Conservation (phyloP, 2,329 filamentous ascomycete species). For the Boeremia exigua region DNA sequence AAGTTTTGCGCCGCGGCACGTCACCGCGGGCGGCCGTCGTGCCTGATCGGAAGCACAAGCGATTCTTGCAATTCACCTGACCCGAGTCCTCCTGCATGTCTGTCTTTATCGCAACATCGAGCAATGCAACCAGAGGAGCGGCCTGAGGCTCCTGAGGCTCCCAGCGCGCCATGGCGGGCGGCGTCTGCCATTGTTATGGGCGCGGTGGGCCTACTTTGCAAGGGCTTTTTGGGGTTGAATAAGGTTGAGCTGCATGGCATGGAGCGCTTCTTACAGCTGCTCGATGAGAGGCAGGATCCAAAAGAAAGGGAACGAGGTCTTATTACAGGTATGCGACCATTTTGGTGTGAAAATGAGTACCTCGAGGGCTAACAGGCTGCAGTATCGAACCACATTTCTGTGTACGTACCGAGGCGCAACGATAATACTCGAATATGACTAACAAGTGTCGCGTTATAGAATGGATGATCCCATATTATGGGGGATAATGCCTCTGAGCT, state of each 20-base stretch:
- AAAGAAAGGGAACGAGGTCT: conserved; percentile 74
- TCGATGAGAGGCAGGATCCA: conserved; percentile 75
- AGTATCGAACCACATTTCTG: conserved; percentile 89
- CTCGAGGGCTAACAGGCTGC: conserved; percentile 24
- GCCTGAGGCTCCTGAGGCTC: conserved; percentile 51
- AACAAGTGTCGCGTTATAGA: conserved; percentile 55
- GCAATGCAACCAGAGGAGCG: conserved; percentile 53
- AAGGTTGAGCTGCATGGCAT: conserved; percentile 78
- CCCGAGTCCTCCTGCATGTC: conserved; percentile 19
- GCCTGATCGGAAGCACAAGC: conserved; percentile 10
- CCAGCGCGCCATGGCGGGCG: conserved; percentile 72
- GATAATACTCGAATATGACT: conserved; percentile 19
- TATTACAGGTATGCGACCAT: conserved; percentile 71
- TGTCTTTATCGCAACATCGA: conserved; percentile 18
- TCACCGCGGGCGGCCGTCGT: conserved; percentile 3
- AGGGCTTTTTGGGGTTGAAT: conserved; percentile 77
- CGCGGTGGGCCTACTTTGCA: conserved; percentile 71
- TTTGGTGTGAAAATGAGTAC: not conserved
- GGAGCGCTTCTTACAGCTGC: conserved; percentile 73
- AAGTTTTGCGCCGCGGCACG: conserved; percentile 19
- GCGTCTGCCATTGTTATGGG: conserved; percentile 78
- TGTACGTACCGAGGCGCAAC: conserved; percentile 66
- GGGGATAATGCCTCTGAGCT: conserved; percentile 81
- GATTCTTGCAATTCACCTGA: conserved; percentile 1
- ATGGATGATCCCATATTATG: conserved; percentile 94